phyloP scores from a whole-genome alignment of 192 early-diverging fungal species.

The Coemansia asiatica region DNA sequence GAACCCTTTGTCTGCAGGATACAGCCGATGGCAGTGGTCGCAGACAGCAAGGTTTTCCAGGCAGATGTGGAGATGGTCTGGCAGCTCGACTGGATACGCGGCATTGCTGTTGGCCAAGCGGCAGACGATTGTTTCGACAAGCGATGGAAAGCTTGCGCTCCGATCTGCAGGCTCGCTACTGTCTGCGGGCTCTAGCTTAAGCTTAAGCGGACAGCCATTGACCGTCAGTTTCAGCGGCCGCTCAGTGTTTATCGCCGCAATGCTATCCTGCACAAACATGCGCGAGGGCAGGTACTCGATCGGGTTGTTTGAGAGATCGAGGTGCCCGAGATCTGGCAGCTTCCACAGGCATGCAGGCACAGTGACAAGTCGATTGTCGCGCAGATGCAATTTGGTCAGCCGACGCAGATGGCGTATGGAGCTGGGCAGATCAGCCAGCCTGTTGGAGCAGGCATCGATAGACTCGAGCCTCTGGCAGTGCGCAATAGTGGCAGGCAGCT shows the following conservation, averaged over 20 bases:
- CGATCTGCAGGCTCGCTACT: too few species aligned
- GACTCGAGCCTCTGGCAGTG: slow-evolving; percentile 28
- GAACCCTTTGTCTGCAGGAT: slow-evolving; percentile 21
- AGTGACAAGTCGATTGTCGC: slow-evolving; percentile 15
- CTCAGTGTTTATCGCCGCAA: slow-evolving; percentile 26
- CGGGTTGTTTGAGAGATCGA: slow-evolving; percentile 35
- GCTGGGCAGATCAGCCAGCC: slow-evolving; percentile 16
- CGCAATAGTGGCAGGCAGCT: slow-evolving; percentile 25
- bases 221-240: slow-evolving; percentile 11
- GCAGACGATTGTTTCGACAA: slow-evolving; percentile 34
- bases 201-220: slow-evolving; percentile 32
- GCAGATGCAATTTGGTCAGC: slow-evolving; percentile 16
- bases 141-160: slow-evolving; percentile 15
- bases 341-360: slow-evolving; percentile 26
- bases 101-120: slow-evolving; percentile 27
- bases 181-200: neutral
- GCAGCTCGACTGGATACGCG: slow-evolving; percentile 19
- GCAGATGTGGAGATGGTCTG: slow-evolving; percentile 30
- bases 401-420: slow-evolving; percentile 28
- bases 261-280: slow-evolving; percentile 29
- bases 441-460: slow-evolving; percentile 21
- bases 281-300: slow-evolving; percentile 29
- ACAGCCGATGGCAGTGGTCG: slow-evolving; percentile 40
- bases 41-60: slow-evolving; percentile 22
- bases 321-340: slow-evolving; percentile 9